Conservation (phyloP, 495 filamentous ascomycete genomes). For the Letharia columbiana region DNA sequence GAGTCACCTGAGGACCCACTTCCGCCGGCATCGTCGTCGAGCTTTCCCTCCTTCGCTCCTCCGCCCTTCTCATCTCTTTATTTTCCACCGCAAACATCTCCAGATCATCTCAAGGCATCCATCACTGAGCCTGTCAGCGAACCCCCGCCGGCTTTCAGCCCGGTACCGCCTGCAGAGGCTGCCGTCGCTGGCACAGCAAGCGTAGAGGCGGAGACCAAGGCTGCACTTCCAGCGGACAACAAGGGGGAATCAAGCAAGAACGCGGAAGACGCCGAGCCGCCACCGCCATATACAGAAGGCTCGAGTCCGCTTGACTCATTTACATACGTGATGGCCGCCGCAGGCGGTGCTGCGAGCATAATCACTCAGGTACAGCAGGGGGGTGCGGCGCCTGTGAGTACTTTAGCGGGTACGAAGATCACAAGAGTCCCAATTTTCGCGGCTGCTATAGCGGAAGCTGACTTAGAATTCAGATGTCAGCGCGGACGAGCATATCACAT, state of each 20-base stretch:
- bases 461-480: slow-evolving; percentile 53
- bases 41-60: slow-evolving; percentile 17
- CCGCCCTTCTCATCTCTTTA: slow-evolving; percentile 25
- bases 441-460: neutral
- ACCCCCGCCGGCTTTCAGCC: slow-evolving; percentile 52
- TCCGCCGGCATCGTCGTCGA: slow-evolving; percentile 10
- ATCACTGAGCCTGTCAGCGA: slow-evolving; percentile 49
- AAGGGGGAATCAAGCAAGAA: slow-evolving; percentile 66
- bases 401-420: slow-evolving; percentile 63
- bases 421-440: neutral
- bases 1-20: slow-evolving; percentile 26
- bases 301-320: slow-evolving; percentile 87
- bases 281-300: slow-evolving; percentile 93
- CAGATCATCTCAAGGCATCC: slow-evolving; percentile 42
- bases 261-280: slow-evolving; percentile 81
- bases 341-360: slow-evolving; percentile 93
- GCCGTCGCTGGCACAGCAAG: slow-evolving; percentile 43
- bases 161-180: slow-evolving; percentile 33
- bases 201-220: slow-evolving; percentile 72
- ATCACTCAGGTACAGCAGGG: slow-evolving; percentile 97
- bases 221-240: slow-evolving; percentile 66
- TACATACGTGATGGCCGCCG: slow-evolving; percentile 94
- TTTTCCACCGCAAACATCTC: slow-evolving; percentile 35
- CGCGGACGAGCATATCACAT: slow-evolving; percentile 88
- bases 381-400: slow-evolving; percentile 63